Evolutionary conservation across 352 stramenopile species (phyloP).

Genomic region (Globisporangium parvum): DNA sequence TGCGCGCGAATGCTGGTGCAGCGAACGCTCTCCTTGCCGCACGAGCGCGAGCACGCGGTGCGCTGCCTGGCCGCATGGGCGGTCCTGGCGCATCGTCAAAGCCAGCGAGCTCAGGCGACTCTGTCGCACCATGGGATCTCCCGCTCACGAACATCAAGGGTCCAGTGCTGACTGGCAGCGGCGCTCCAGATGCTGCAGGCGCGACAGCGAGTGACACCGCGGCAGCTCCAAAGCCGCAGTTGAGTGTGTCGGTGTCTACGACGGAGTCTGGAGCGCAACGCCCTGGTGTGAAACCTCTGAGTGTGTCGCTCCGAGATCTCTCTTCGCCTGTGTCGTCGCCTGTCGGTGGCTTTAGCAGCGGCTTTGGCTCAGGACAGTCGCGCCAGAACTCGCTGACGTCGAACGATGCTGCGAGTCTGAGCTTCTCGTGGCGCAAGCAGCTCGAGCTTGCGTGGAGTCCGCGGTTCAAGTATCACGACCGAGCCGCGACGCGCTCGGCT

Average conservation of each 20-base stretch:
- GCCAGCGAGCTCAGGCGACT: conserved; percentile 24
- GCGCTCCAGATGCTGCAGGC: not conserved
- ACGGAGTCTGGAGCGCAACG: conserved; percentile 1
- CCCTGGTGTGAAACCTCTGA: conserved; percentile 2
- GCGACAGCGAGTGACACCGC: not conserved
- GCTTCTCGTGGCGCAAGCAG: conserved; percentile 49
- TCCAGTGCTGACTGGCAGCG: conserved; percentile 12
- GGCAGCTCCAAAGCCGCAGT: not conserved
- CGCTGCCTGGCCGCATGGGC: conserved; percentile 39
- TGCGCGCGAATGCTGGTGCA: conserved; percentile 44
- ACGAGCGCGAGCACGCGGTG: conserved; percentile 55
- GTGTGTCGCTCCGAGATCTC: conserved; percentile 9
- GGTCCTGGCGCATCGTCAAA: conserved; percentile 31
- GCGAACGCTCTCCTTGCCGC: conserved; percentile 70
- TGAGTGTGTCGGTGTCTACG: not conserved
- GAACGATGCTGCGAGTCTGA: conserved; percentile 22
- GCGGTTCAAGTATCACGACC: conserved; percentile 39
- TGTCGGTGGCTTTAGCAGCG: conserved; percentile 5
- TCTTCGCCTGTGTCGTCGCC: conserved; percentile 10
- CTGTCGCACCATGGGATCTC: conserved; percentile 69
- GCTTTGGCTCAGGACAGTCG: conserved; percentile 7
- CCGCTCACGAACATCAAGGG: conserved; percentile 41
- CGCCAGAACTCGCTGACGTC: conserved; percentile 17
- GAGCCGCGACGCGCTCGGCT: conserved; percentile 1
- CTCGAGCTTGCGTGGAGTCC: conserved; percentile 53